Base-by-base conservation (phyloP, 164 flowering plant species). In the Vitis cinerea region DNA sequence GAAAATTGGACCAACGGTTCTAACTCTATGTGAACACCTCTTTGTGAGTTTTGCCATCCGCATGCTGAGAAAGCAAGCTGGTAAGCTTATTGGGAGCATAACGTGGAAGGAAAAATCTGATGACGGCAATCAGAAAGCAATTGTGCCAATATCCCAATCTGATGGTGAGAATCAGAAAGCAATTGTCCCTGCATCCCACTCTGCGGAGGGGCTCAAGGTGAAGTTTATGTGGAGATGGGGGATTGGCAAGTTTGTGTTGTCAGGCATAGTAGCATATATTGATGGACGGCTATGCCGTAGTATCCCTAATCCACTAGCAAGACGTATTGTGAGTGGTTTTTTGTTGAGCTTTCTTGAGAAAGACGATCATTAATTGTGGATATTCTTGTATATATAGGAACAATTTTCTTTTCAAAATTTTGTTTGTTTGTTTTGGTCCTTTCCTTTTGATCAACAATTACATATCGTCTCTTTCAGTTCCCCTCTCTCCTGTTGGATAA, bases 261-360 rank as follows among this genome's bases (percentile, higher is more conserved):
- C 96, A 8, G 97, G 93, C 59, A 56, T 90, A 55, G 63, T 95
- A 55, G 98, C 99, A 50, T 92, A 95, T 75, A 31, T 93, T 37
- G 99, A 95, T 78, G 99, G 99, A n/a, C 80, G 98, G 59, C 71
- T 95, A 51, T 95, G 99, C 74, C 93, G 96, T 7, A 59, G 74
- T 75, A 92, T 95, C 72, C 96, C 94, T 51, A 78, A 90, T 70
- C 86, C 96, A 2, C 37, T 90, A 10, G 94, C 88, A 0, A 87
- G 99, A 58, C 78, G 98, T 58, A 89, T 95, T 59, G 99, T 95
- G 9, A 91, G 99, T 74, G 98, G 99, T 31, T 92, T 91, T 69
- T 54, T 92, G 79, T 75, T 95, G 82, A 92, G 92, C 79, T 89
- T 88, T 70, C 87, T 95, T n/a, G 99, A 92, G 64, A 82, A 78